Evolutionary conservation across 495 filamentous ascomycete species (phyloP).

Genomic region (Talaromyces nanjingensis): DNA sequence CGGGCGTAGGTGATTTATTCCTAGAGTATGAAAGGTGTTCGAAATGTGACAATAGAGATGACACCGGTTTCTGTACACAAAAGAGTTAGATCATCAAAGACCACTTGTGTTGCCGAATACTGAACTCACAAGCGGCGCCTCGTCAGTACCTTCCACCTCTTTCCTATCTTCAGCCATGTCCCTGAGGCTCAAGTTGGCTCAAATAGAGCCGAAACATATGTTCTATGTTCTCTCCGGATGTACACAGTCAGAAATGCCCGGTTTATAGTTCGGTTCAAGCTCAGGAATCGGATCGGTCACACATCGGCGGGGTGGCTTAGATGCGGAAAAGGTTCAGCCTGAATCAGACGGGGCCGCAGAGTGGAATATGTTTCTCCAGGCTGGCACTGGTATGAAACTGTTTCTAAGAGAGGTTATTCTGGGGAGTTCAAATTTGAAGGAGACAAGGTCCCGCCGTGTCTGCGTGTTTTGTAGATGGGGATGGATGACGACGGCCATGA

Average conservation of each 20-base stretch:
- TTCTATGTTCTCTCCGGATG: neutral
- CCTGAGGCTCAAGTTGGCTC: conserved; percentile 24
- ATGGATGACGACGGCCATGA: conserved; percentile 2
- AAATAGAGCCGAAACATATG: conserved; percentile 28
- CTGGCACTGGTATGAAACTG: neutral
- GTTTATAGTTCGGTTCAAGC: neutral
- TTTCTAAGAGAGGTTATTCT: neutral
- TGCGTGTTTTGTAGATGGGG: neutral
- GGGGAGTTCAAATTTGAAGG: neutral
- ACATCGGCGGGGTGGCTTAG: conserved; percentile 1
- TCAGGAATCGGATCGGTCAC: neutral
- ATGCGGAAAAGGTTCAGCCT: neutral
- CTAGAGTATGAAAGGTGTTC: conserved; percentile 68
- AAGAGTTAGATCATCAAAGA: neutral
- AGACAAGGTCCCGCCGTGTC: neutral
- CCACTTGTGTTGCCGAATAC: conserved; percentile 11
- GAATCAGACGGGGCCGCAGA: neutral
- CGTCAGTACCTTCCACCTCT: conserved; percentile 34
- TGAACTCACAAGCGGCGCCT: conserved; percentile 40
- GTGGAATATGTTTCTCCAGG: neutral
- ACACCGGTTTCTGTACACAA: conserved; percentile 61
- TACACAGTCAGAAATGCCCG: neutral
- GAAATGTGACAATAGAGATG: conserved; percentile 86
- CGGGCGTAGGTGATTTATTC: conserved; percentile 21
- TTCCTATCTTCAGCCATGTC: conserved; percentile 34